Base-by-base conservation (phyloP, 2,329 filamentous ascomycete species). In the Knoxdaviesia capensis region DNA sequence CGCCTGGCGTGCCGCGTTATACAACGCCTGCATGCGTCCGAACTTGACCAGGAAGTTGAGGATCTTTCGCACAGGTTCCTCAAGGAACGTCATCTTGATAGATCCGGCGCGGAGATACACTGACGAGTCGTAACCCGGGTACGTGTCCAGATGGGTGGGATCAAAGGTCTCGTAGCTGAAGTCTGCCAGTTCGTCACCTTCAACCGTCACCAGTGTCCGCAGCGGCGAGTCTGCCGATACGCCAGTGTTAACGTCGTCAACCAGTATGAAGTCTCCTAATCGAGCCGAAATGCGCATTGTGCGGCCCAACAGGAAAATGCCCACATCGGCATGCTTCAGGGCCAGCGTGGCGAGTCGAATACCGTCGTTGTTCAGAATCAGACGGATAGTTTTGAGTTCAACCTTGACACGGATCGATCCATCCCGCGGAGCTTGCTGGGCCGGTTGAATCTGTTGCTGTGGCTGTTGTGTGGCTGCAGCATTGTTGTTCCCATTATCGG, bases 121-220 rank as follows among this genome's bases (percentile, higher is more conserved):
- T 1, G 87, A 88, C 9, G 84, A 90, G 54, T 96, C 88, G 53
- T 96, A 94, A 7, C 90, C 92, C 5, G 90, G 92, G 52, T 96
- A 96, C 7, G 74, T 69, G 42, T 80, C 71, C 3, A 57, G 52
- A 44, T 77, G 76, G 28, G 71, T 69, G 0, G 79, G 58, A 55
- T 96, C 86, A 51, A 92, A 98, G 0, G 90, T 98, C 59, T 98
- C 85, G 52, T 98, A 99, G 43, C 84, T 81, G 64, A 99, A 96
- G 56, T 98, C 90, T 1, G 88, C 88, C 11, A 99, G 71, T 46
- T 96, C 87, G 43, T 96, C 78, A 7, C 92, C 92, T 57, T 98
- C 82, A 31, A 98, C 98, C 1, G 86, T 88, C 36, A 99, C 77
- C 28, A 99, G 69, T 49, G 88, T 79, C 35, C 90, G 79, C 29